Conservation (phyloP, 2,329 filamentous ascomycete genomes). For the Aspergillus viridinutans region DNA sequence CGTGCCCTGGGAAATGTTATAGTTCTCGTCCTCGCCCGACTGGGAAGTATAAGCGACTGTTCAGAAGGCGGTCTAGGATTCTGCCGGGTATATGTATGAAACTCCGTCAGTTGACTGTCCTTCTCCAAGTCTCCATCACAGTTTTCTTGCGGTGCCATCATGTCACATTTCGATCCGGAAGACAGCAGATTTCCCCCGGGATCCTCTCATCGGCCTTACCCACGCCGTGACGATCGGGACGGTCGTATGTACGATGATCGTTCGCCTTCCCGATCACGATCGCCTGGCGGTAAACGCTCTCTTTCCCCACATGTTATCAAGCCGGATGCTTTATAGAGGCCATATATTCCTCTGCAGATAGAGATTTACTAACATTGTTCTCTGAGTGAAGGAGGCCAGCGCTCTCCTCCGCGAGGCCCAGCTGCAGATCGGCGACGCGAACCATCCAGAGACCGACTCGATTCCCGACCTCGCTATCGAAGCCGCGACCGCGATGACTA, state of each 20-base stretch:
- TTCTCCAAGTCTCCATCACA: slow-evolving; percentile 1
- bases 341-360: slow-evolving; percentile 10
- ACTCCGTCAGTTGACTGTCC: neutral
- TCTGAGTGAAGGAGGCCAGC: slow-evolving; percentile 33
- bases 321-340: slow-evolving; percentile 6
- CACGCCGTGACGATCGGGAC: slow-evolving; percentile 34
- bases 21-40: neutral
- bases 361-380: slow-evolving; percentile 36
- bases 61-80: slow-evolving; percentile 14
- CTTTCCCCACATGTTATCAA: slow-evolving; percentile 44
- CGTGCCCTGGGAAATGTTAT: neutral
- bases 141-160: slow-evolving; percentile 14
- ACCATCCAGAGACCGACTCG: slow-evolving; percentile 27
- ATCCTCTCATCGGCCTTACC: slow-evolving; percentile 20
- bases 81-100: slow-evolving; percentile 8
- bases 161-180: slow-evolving; percentile 27
- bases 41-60: neutral
- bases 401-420: slow-evolving; percentile 33
- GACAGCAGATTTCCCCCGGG: slow-evolving; percentile 24
- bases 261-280: slow-evolving; percentile 38
- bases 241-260: slow-evolving; percentile 47
- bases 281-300: slow-evolving; percentile 42
- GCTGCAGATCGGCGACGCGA: slow-evolving; percentile 35
- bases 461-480: slow-evolving; percentile 28
- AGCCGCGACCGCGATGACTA: slow-evolving; percentile 34